phyloP scores from a whole-genome alignment of 352 stramenopile genomes.

The Phytophthora uliginosa region DNA sequence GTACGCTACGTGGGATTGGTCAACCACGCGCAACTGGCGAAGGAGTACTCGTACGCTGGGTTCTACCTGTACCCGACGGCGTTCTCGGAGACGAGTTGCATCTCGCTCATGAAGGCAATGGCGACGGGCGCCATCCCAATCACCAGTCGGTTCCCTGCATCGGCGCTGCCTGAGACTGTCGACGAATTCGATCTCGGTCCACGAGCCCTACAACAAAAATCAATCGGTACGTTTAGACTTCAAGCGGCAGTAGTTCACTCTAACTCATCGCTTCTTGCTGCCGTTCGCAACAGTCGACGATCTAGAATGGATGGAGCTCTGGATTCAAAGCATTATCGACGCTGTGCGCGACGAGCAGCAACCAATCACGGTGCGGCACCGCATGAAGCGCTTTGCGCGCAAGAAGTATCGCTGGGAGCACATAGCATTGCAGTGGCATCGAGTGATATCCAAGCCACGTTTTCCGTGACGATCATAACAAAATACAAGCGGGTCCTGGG shows the following conservation, averaged over 20 bases:
- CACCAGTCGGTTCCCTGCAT: slow-evolving; percentile 78
- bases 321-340: slow-evolving; percentile 58
- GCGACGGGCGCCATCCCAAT: slow-evolving; percentile 91
- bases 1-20: slow-evolving; percentile 88
- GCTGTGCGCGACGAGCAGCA: slow-evolving; percentile 45
- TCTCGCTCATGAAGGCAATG: slow-evolving; percentile 95
- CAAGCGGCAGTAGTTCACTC: background rate
- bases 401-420: slow-evolving; percentile 60
- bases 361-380: slow-evolving; percentile 35
- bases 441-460: slow-evolving; percentile 43
- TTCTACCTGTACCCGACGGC: slow-evolving; percentile 94
- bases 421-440: slow-evolving; percentile 69
- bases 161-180: slow-evolving; percentile 75
- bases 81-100: slow-evolving; percentile 93
- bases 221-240: slow-evolving; percentile 30
- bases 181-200: slow-evolving; percentile 83
- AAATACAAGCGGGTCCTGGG: background rate
- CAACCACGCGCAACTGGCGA: slow-evolving; percentile 74
- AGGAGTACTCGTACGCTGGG: slow-evolving; percentile 74
- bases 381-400: slow-evolving; percentile 74
- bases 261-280: background rate
- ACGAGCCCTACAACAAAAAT: slow-evolving; percentile 22
- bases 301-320: slow-evolving; percentile 60
- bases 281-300: slow-evolving; percentile 32
- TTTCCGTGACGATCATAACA: slow-evolving; percentile 14